Evolutionary conservation across 257 asterid genomes (phyloP).

Genomic region (Forsythia suspensa): DNA sequence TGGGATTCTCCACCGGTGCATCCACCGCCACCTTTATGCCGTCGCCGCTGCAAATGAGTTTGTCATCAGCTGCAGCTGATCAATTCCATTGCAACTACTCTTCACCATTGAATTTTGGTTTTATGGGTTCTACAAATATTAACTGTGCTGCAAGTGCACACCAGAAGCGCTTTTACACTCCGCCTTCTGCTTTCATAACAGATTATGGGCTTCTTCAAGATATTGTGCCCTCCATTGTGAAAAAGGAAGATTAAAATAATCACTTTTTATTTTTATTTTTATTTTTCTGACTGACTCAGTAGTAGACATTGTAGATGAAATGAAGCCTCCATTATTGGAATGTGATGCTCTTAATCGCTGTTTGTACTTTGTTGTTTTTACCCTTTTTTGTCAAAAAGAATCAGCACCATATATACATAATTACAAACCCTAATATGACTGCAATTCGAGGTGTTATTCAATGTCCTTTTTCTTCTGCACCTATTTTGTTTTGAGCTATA

Average conservation of each 20-base stretch:
- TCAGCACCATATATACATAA: neutral
- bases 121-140: constrained; percentile 2
- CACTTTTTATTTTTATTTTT: neutral
- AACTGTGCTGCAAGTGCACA: neutral
- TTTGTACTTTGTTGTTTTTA: neutral
- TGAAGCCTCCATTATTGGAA: neutral
- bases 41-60: constrained; percentile 10
- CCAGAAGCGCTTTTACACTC: constrained; percentile 28
- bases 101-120: constrained; percentile 13
- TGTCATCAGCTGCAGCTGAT: constrained; percentile 5
- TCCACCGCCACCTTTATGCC: neutral
- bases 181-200: constrained; percentile 20
- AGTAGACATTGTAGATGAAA: constrained; percentile 21
- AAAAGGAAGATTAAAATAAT: constrained; percentile 31
- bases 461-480: neutral
- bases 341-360: constrained; percentile 9
- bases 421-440: constrained; percentile 33
- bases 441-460: neutral
- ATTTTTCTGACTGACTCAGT: neutral
- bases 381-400: constrained; percentile 5
- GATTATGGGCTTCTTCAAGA: constrained; percentile 62
- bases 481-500: neutral
- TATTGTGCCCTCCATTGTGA: constrained; percentile 43
- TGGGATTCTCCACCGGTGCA: constrained; percentile 2
- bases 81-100: constrained; percentile 23